These are phyloP conservation scores for Scheffersomyces amazonensis DNA, from an alignment of 805 yeast genomes.

Conservation along the genomic window DNA sequence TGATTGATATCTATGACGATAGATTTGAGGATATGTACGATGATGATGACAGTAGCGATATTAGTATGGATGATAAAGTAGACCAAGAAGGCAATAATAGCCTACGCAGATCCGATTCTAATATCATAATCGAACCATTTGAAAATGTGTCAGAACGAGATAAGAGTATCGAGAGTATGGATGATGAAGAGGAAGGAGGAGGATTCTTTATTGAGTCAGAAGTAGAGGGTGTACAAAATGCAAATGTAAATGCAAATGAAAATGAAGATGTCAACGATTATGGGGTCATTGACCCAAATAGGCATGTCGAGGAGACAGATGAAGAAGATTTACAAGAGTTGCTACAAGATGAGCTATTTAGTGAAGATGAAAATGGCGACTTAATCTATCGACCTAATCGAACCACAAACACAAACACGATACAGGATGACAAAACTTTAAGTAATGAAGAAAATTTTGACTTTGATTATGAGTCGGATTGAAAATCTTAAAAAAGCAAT, in stretches of 20 bases:
- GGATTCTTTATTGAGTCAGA: background rate
- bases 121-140: no score
- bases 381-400: conserved; percentile 16
- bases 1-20: background rate
- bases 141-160: no score
- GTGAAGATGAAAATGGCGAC: conserved; percentile 15
- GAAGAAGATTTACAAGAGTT: conserved; percentile 4
- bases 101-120: no score
- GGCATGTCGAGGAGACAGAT: conserved; percentile 6
- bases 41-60: background rate
- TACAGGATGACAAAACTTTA: background rate
- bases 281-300: conserved; percentile 5
- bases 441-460: background rate
- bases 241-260: background rate
- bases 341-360: conserved; percentile 17
- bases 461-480: background rate
- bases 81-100: background rate
- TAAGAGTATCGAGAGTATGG: background rate
- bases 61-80: background rate
- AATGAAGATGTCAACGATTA: background rate
- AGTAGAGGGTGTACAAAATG: background rate
- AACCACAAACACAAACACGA: background rate
- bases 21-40: background rate
- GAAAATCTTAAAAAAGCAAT: no score
- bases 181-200: conserved; percentile 21